Conservation (phyloP, 108 stramenopile species). For the Pseudonitzschia delicatissima region DNA sequence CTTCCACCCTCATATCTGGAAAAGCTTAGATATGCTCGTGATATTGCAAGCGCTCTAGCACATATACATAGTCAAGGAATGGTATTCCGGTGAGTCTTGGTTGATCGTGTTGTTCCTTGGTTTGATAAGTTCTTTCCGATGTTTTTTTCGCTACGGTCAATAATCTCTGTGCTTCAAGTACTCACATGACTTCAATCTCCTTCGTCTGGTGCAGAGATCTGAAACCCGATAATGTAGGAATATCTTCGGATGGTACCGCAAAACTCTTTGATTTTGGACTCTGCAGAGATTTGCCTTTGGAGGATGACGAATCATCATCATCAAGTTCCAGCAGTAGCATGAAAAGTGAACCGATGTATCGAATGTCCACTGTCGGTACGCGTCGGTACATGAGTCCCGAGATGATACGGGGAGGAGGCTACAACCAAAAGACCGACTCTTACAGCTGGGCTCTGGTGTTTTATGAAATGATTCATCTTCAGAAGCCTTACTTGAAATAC, state of each 20-base stretch:
- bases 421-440: constrained; percentile 56
- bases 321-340: neutral
- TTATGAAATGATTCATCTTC: constrained; percentile 28
- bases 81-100: neutral
- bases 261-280: constrained; percentile 39
- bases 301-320: neutral
- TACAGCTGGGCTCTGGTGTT: constrained; percentile 56
- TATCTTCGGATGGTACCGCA: constrained; percentile 4
- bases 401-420: constrained; percentile 15
- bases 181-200: neutral
- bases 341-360: constrained; percentile 1
- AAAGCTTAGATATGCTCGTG: constrained; percentile 1
- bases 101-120: no score
- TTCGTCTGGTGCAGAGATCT: neutral
- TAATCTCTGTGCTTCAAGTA: no score
- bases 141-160: no score
- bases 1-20: neutral
- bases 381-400: constrained; percentile 45
- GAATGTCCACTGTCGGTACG: constrained; percentile 27
- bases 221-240: constrained; percentile 15
- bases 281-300: constrained; percentile 19
- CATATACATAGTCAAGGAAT: neutral
- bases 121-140: no score
- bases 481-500: constrained; percentile 28
- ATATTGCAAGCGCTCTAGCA: neutral